Percentiles rank a stretch among this genome's conserved stretches.
Conservation (phyloP, 352 stramenopile genomes). For the Globisporangium spiculum region DNA sequence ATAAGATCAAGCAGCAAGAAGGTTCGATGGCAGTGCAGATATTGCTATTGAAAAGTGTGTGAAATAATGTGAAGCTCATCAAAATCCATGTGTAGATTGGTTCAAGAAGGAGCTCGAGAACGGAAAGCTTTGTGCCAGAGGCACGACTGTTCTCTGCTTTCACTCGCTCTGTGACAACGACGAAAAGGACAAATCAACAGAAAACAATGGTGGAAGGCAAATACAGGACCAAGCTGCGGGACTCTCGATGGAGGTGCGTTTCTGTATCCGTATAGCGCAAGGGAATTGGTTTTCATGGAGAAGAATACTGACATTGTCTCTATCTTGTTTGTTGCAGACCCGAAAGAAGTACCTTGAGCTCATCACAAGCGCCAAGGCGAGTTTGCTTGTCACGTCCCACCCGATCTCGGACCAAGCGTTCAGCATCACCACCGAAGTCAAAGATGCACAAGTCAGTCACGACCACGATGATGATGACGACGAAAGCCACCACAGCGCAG, state of each 20-base stretch:
- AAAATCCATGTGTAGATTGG: conserved; percentile 44
- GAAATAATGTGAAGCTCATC: neutral
- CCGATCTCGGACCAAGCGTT: conserved; percentile 26
- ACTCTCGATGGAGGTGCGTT: conserved; percentile 8
- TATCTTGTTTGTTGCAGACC: conserved; percentile 19
- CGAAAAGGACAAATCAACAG: neutral
- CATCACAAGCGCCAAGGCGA: conserved; percentile 35
- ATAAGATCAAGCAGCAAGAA: conserved; percentile 47
- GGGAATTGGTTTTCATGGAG: neutral
- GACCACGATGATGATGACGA: conserved; percentile 35
- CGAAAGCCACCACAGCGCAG: neutral
- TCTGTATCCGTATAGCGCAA: neutral
- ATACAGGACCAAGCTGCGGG: neutral
- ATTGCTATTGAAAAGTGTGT: no score
- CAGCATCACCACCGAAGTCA: conserved; percentile 31
- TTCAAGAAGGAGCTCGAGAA: conserved; percentile 75
- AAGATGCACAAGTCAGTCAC: conserved; percentile 10
- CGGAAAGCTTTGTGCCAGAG: conserved; percentile 71
- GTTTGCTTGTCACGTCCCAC: conserved; percentile 33
- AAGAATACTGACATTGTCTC: neutral
- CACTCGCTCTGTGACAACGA: conserved; percentile 26
- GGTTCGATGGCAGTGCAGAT: conserved; percentile 13
- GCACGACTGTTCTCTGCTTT: conserved; percentile 57
- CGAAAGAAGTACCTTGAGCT: conserved; percentile 37
- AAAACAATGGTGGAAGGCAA: conserved; percentile 22